phyloP scores from a whole-genome alignment of 2,329 filamentous ascomycete species.

The Gaeumannomyces sp. region DNA sequence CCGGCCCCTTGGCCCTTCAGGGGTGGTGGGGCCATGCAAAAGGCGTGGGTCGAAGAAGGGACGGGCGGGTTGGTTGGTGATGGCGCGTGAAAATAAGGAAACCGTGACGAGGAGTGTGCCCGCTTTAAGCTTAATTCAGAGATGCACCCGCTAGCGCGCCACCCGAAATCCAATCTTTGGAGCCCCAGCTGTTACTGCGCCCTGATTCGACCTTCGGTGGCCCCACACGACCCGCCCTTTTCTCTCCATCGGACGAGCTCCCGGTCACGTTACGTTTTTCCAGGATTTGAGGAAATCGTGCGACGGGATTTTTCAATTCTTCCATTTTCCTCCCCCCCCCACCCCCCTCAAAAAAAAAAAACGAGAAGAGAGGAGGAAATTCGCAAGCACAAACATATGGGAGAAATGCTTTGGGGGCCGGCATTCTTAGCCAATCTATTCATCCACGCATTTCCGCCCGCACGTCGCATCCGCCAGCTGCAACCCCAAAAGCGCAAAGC shows the following conservation, averaged over 20 bases:
- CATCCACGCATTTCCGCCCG: not conserved
- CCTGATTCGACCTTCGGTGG: not conserved
- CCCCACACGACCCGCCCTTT: not conserved
- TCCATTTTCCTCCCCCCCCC: no score
- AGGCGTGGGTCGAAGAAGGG: not conserved
- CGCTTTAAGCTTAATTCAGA: slow-evolving; percentile 10
- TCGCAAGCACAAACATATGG: no score
- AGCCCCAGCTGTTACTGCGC: not conserved
- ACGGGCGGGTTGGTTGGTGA: slow-evolving; percentile 3
- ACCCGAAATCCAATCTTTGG: not conserved
- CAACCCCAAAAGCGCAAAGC: not conserved
- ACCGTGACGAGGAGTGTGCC: slow-evolving; percentile 3
- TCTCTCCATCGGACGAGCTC: not conserved
- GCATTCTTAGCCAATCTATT: not conserved
- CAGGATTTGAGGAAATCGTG: no score
- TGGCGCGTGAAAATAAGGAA: slow-evolving; percentile 1
- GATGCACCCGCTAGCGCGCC: slow-evolving; percentile 3
- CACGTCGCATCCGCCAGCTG: not conserved
- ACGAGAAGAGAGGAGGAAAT: no score
- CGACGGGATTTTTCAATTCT: no score
- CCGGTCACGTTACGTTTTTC: not conserved
- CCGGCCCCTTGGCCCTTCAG: not conserved
- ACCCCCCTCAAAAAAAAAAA: no score
- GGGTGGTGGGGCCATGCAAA: not conserved
- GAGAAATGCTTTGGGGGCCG: no score